A percentile compares a stretch with the other conserved stretches of the same genome.
Evolutionary conservation across 2,329 filamentous ascomycete genomes (phyloP).

Genomic region (Trichoderma afroharzianum): DNA sequence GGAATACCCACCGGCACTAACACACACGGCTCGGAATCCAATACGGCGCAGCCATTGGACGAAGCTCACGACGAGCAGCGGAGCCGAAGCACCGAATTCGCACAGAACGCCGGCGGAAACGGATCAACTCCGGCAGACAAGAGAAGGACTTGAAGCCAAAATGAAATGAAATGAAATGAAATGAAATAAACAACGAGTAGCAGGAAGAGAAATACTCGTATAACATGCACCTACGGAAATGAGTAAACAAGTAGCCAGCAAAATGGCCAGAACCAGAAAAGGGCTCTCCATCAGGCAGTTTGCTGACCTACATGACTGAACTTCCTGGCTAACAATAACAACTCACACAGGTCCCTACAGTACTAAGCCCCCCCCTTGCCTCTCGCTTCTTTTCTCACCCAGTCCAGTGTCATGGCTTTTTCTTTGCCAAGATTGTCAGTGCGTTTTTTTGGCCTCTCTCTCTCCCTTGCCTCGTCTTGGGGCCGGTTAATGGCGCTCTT

Average conservation of each 20-base stretch:
- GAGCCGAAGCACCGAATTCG: neutral
- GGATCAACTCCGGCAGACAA: neutral
- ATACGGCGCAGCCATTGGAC: neutral
- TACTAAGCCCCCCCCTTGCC: neutral
- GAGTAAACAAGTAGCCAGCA: neutral
- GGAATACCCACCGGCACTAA: neutral
- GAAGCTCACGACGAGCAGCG: neutral
- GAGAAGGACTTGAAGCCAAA: neutral
- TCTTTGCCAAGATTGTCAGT: neutral
- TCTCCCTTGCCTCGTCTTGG: neutral
- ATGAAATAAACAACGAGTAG: neutral
- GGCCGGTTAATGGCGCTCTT: neutral
- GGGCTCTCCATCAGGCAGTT: neutral
- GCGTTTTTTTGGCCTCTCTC: neutral
- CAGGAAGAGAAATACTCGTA: neutral
- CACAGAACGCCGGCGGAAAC: neutral
- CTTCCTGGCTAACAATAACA: neutral
- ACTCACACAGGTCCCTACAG: neutral
- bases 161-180: neutral
- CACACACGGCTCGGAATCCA: conserved; percentile 1
- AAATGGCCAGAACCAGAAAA: neutral
- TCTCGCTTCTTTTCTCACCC: neutral
- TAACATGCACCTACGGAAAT: neutral
- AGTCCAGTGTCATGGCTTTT: neutral
- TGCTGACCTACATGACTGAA: neutral